Evolutionary conservation across 2,329 filamentous ascomycete species (phyloP).

Genomic region (Fusarium hainanense): DNA sequence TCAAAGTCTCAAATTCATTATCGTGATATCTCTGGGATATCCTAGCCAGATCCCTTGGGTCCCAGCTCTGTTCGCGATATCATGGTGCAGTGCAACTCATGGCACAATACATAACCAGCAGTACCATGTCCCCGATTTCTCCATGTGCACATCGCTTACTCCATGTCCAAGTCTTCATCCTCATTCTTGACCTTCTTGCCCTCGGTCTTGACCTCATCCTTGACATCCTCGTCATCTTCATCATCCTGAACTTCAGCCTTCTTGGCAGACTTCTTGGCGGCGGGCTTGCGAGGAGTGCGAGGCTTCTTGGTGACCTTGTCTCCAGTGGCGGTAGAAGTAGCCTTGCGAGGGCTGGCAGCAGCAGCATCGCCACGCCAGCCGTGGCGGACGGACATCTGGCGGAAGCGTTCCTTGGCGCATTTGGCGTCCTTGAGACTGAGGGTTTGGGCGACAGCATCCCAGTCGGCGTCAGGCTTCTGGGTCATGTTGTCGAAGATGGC

Average conservation of each 20-base stretch:
- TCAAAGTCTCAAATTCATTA: neutral
- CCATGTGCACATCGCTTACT: neutral
- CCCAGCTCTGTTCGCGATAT: neutral
- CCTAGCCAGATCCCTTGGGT: conserved; percentile 14
- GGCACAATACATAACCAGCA: neutral
- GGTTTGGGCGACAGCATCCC: conserved; percentile 51
- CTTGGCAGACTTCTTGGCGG: conserved; percentile 48
- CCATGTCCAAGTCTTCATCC: neutral
- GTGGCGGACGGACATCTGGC: conserved; percentile 55
- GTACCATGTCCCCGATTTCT: neutral
- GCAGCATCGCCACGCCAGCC: conserved; percentile 50
- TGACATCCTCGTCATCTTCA: conserved; percentile 25
- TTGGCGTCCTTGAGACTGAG: conserved; percentile 55
- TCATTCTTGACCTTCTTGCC: conserved; percentile 16
- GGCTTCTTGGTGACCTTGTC: conserved; percentile 50
- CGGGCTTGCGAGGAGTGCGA: conserved; percentile 43
- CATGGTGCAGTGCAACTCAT: neutral
- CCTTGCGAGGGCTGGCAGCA: conserved; percentile 47
- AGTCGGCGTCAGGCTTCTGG: conserved; percentile 56
- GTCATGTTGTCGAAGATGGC: conserved; percentile 57
- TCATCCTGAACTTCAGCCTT: conserved; percentile 46
- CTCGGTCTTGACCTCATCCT: neutral
- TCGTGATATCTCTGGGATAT: neutral
- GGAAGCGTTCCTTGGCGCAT: conserved; percentile 57
- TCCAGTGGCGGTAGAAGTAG: conserved; percentile 30